Evolutionary conservation across 2,329 filamentous ascomycete species (phyloP).

Genomic region (Fusarium bactridioides): DNA sequence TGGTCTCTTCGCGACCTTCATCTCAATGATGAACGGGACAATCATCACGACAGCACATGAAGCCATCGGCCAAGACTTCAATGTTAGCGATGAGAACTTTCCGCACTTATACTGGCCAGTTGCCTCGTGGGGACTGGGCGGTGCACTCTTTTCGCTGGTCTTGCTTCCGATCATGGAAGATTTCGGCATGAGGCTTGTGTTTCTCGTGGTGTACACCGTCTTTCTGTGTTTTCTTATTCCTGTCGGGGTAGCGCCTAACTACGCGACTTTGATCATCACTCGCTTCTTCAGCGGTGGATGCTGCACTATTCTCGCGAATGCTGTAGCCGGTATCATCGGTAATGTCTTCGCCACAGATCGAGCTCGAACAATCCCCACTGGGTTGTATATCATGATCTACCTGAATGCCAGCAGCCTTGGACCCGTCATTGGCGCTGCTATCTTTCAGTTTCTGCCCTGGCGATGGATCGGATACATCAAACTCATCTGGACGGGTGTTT

Average conservation of each 20-base stretch:
- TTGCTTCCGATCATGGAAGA: constrained; percentile 26
- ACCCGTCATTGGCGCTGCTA: constrained; percentile 16
- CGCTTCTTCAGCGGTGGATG: constrained; percentile 22
- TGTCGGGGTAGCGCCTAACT: constrained; percentile 9
- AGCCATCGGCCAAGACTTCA: constrained; percentile 11
- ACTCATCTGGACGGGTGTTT: constrained; percentile 21
- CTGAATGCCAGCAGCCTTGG: constrained; percentile 17
- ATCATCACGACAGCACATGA: constrained; percentile 25
- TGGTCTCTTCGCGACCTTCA: constrained; percentile 18
- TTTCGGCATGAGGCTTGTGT: constrained; percentile 19
- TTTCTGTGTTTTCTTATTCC: constrained; percentile 20
- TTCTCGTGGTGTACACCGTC: constrained; percentile 2
- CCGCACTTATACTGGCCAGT: constrained; percentile 29
- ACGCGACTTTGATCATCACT: constrained; percentile 14
- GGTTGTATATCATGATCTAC: constrained; percentile 25
- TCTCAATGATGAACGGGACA: constrained; percentile 27
- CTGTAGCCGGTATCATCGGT: background rate
- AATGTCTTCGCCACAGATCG: constrained; percentile 18
- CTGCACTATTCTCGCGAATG: constrained; percentile 8
- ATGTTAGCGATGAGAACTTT: constrained; percentile 8
- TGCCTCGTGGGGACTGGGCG: constrained; percentile 14
- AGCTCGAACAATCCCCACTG: constrained; percentile 5
- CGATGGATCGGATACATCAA: constrained; percentile 27
- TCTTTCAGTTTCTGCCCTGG: constrained; percentile 15
- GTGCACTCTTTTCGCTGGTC: constrained; percentile 10